Conservation (phyloP, 2,329 filamentous ascomycete genomes). For the Parasarocladium wereldwijsianum region DNA sequence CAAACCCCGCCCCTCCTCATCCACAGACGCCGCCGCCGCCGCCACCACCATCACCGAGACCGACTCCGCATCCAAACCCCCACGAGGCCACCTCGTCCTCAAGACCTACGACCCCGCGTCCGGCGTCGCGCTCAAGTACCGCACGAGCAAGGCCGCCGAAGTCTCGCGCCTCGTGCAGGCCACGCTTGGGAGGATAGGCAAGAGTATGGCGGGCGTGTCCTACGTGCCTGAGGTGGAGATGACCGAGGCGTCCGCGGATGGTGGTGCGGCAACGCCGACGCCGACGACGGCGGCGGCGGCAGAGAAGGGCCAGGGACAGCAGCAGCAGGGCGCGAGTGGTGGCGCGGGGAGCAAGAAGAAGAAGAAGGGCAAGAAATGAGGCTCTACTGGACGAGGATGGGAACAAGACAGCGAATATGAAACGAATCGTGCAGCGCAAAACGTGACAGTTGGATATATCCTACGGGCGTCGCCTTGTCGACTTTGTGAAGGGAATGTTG, state of each 20-base stretch:
- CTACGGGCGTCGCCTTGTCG: no score
- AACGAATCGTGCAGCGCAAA: no score
- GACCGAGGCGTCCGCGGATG: slow-evolving; percentile 19
- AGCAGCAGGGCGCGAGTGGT: slow-evolving; percentile 14
- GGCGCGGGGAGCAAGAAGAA: slow-evolving; percentile 45
- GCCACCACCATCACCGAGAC: slow-evolving; percentile 14
- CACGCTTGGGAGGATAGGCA: slow-evolving; percentile 61
- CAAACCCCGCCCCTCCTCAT: slow-evolving; percentile 9
- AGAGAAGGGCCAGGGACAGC: slow-evolving; percentile 13
- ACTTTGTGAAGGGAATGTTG: no score
- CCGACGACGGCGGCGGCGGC: slow-evolving; percentile 10
- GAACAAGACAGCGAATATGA: background rate
- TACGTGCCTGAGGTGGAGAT: slow-evolving; percentile 25
- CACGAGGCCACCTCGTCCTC: slow-evolving; percentile 59
- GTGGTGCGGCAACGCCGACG: slow-evolving; percentile 4
- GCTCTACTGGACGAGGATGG: background rate
- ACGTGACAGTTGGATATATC: no score
- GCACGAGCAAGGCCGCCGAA: slow-evolving; percentile 80
- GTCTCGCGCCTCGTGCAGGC: slow-evolving; percentile 64
- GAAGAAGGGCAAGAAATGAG: slow-evolving; percentile 56
- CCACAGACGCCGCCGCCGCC: slow-evolving; percentile 13
- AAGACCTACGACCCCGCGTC: slow-evolving; percentile 80
- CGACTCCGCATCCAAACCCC: no score
- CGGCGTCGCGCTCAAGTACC: slow-evolving; percentile 79
- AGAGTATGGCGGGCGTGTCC: slow-evolving; percentile 45